Conservation (phyloP, 1,284 basidiomycete species). For the Marasmius oreades region DNA sequence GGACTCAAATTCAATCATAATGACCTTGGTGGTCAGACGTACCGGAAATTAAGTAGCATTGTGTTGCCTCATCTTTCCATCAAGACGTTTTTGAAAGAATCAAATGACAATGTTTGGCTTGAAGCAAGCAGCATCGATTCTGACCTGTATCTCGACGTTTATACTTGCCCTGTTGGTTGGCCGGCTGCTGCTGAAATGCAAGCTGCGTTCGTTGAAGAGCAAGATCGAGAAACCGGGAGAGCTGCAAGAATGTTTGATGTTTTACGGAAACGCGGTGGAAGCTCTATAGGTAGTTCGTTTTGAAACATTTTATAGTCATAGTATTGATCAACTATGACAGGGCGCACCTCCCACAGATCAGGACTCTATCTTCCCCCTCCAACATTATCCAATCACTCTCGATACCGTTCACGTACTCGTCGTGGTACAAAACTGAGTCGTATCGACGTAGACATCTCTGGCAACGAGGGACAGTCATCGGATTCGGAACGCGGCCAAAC, state of each 20-base stretch:
- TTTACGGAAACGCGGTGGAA: conserved; percentile 9
- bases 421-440: background rate
- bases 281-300: conserved; percentile 14
- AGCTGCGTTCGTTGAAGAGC: conserved; percentile 61
- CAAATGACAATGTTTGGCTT: conserved; percentile 54
- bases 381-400: conserved; percentile 29
- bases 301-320: conserved; percentile 2
- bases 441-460: background rate
- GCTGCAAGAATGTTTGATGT: conserved; percentile 53
- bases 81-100: conserved; percentile 42
- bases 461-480: conserved; percentile 31
- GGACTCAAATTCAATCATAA: conserved; percentile 71
- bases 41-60: conserved; percentile 58
- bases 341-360: conserved; percentile 35
- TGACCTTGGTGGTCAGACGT: conserved; percentile 64
- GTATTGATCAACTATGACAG: conserved; percentile 19
- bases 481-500: conserved; percentile 67
- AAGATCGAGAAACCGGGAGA: conserved; percentile 70
- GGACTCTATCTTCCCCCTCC: conserved; percentile 59
- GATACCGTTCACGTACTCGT: background rate
- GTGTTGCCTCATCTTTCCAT: conserved; percentile 45
- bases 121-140: conserved; percentile 58
- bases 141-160: conserved; percentile 67
- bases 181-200: conserved; percentile 51
- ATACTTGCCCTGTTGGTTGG: conserved; percentile 63